These are phyloP conservation scores for Ganoderma multipileum DNA, from an alignment of 1,284 basidiomycete genomes.

Conservation along the genomic window DNA sequence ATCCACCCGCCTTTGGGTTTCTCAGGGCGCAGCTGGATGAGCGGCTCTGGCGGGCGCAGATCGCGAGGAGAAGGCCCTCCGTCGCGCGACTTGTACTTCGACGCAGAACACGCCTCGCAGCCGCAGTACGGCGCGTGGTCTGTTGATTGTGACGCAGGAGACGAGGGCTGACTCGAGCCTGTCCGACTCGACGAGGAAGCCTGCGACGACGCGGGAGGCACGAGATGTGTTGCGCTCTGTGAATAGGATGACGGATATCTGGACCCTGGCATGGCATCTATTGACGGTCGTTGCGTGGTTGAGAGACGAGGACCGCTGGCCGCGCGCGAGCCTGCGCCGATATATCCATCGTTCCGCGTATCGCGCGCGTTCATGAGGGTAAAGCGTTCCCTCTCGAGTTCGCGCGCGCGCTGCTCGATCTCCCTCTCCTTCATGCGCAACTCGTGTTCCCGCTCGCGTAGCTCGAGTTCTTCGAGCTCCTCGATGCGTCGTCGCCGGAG, in stretches of 20 bases:
- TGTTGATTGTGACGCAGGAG: constrained; percentile 37
- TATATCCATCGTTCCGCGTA: constrained; percentile 35
- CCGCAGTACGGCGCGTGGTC: constrained; percentile 66
- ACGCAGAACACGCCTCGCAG: constrained; percentile 63
- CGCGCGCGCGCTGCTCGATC: constrained; percentile 56
- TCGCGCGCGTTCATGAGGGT: constrained; percentile 32
- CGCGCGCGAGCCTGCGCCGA: constrained; percentile 33
- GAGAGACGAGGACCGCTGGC: constrained; percentile 16
- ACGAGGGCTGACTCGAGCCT: constrained; percentile 34
- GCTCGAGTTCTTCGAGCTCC: constrained; percentile 57
- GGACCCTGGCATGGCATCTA: constrained; percentile 22
- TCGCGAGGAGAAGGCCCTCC: constrained; percentile 43
- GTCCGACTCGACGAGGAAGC: constrained; percentile 27
- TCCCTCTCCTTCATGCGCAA: constrained; percentile 66
- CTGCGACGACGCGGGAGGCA: constrained; percentile 41
- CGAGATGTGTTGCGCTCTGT: constrained; percentile 54
- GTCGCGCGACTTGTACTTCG: constrained; percentile 50
- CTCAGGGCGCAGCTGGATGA: constrained; percentile 52
- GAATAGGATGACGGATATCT: constrained; percentile 42
- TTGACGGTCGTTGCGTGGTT: constrained; percentile 27
- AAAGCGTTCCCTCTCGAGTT: constrained; percentile 42
- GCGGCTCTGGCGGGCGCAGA: constrained; percentile 50
- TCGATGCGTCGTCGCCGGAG: constrained; percentile 54
- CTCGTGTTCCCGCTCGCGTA: constrained; percentile 60
- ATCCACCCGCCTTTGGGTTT: constrained; percentile 75